Conservation (phyloP, 2,329 filamentous ascomycete genomes). For the Fusarium piperis region DNA sequence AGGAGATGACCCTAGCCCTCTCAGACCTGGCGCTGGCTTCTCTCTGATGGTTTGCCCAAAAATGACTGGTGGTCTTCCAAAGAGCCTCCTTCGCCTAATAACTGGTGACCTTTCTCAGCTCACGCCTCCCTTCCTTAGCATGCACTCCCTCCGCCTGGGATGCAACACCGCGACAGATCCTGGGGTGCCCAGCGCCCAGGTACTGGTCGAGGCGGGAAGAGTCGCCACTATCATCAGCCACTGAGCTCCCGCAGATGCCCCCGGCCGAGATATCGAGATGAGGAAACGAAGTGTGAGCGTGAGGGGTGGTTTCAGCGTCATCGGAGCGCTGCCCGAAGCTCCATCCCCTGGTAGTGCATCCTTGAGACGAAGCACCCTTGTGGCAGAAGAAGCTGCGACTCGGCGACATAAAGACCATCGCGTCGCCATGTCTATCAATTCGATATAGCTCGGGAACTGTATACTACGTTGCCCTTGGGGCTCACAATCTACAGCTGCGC, state of each 20-base stretch:
- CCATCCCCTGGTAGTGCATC: not conserved
- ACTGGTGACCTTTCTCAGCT: not conserved
- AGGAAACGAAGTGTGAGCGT: not conserved
- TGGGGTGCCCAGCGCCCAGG: not conserved
- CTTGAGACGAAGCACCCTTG: not conserved
- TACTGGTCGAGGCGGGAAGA: not conserved
- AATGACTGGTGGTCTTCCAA: not conserved
- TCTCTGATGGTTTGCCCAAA: not conserved
- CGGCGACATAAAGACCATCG: not conserved
- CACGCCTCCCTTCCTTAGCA: slow-evolving; percentile 20
- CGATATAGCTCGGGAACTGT: not conserved
- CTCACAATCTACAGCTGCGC: not conserved
- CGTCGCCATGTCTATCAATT: not conserved
- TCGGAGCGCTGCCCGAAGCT: slow-evolving; percentile 5
- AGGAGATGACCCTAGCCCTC: not conserved
- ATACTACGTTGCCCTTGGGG: not conserved
- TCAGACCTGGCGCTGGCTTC: not conserved
- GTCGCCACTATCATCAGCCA: not conserved
- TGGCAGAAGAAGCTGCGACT: not conserved
- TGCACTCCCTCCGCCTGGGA: slow-evolving; percentile 10
- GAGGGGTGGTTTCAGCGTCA: not conserved
- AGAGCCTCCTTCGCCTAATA: not conserved
- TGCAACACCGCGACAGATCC: slow-evolving; percentile 14
- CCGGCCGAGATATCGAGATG: slow-evolving; percentile 7
- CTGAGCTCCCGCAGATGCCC: not conserved